Evolutionary conservation across 139 green algal genomes (phyloP).

Genomic region (Astrephomene gubernaculifera): DNA sequence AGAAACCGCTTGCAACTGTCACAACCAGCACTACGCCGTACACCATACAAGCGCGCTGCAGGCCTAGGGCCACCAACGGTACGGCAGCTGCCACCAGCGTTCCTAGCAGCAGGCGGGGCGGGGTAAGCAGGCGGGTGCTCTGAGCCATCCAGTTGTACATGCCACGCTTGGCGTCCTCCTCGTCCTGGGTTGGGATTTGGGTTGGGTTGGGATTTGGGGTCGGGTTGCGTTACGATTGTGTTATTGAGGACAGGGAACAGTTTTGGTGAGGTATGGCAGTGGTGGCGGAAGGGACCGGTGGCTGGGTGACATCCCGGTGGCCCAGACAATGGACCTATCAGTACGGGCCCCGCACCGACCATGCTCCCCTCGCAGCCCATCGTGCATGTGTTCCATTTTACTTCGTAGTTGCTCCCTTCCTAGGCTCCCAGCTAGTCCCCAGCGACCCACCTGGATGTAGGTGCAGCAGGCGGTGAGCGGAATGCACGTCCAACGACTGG

Average conservation of each 20-base stretch:
- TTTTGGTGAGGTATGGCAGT: too few species aligned
- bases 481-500: conserved; percentile 56
- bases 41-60: conserved; percentile 3
- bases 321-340: too few species aligned
- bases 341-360: too few species aligned
- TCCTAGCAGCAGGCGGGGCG: conserved; percentile 50
- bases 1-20: conserved; percentile 33
- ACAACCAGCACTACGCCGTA: background rate
- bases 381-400: too few species aligned
- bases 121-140: conserved; percentile 59
- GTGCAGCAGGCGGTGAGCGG: conserved; percentile 50
- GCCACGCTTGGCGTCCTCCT: conserved; percentile 68
- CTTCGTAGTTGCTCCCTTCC: too few species aligned
- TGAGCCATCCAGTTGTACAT: conserved; percentile 71
- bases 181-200: conserved; percentile 46
- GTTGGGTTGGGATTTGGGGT: background rate
- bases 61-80: conserved; percentile 30
- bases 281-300: too few species aligned
- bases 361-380: too few species aligned
- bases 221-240: background rate
- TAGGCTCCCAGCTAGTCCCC: background rate
- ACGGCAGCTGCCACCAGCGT: conserved; percentile 42
- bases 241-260: too few species aligned
- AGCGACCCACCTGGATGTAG: conserved; percentile 56
- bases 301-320: too few species aligned